Evolutionary conservation across 139 green algal species (phyloP), one percentile per base, ranked within the genome.

Genomic region (Asterochloris erici): DNA sequence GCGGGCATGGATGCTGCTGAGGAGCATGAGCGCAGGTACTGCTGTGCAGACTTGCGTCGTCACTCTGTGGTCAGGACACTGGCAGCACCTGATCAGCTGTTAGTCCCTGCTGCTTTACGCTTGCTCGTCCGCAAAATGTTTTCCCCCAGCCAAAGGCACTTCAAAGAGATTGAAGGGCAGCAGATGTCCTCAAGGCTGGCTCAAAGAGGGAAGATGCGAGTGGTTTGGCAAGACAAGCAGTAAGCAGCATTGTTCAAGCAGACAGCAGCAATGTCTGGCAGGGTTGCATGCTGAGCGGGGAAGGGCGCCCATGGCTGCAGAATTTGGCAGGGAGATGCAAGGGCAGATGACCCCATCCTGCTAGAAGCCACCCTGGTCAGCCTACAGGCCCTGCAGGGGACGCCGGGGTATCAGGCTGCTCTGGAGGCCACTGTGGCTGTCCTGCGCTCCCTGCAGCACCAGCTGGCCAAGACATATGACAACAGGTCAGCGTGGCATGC

Each of bases 301-400:
- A n/a, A 63, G 12, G 14, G 14, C 10, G 9, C 17, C 0, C 71
- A 14, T 87, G 0, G 29, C 16, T 66, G 77, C 74, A 27, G 64
- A 26, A 17, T 73, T 79, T 23, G 74, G 79, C 77, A 77, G 78
- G 19, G n/a, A 24, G 15, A 63, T 69, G n/a, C 68, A 9, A 23
- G 28, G 21, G 29, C 14, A 28, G 81, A 85, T n/a, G 82, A 86
- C 6, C 70, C 86, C 1, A 68, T 82, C 14, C 17, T 91, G 74
- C 77, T 85, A 24, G 87, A 91, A 64, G 70, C 81, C 16, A 87
- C 78, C 11, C 28, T 91, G 21, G 63, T 91, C 78, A 82, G 81
- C 1, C 74, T 91, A 9, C 75, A 81, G n/a, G 76, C 68, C 13
- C 68, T 91, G 26, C 69, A 60, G 27, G 87, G 73, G 21, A 83